Conservation (phyloP, 2,329 filamentous ascomycete genomes). For the Penicillium sp. region DNA sequence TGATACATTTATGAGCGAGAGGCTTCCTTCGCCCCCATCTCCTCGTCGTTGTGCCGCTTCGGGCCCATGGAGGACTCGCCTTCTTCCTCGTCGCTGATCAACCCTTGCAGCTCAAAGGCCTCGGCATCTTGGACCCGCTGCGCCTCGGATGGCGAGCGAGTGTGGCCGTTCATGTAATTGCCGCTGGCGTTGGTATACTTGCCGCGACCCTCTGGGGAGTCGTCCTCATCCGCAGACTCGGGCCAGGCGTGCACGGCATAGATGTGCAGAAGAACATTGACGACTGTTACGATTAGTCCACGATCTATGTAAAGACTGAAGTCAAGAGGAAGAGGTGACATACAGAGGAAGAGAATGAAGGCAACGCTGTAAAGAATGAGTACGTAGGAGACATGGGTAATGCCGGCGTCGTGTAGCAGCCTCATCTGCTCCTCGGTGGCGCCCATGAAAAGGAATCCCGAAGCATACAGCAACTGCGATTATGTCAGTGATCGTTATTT, state of each 20-base stretch:
- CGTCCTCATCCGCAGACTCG: slow-evolving; percentile 27
- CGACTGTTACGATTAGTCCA: slow-evolving; percentile 46
- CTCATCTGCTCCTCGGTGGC: slow-evolving; percentile 95
- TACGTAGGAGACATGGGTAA: slow-evolving; percentile 88
- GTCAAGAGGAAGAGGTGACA: slow-evolving; percentile 24
- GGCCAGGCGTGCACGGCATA: slow-evolving; percentile 63
- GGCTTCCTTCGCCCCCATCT: slow-evolving; percentile 15
- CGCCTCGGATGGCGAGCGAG: slow-evolving; percentile 33
- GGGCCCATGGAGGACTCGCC: slow-evolving; percentile 34
- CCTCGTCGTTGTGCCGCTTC: slow-evolving; percentile 19
- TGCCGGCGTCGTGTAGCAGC: slow-evolving; percentile 63
- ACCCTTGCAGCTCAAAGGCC: slow-evolving; percentile 85
- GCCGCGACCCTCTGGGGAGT: slow-evolving; percentile 8
- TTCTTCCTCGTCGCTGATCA: slow-evolving; percentile 84
- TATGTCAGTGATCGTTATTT: neutral
- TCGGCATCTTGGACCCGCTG: slow-evolving; percentile 69
- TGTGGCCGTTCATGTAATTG: slow-evolving; percentile 41
- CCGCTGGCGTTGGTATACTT: slow-evolving; percentile 16
- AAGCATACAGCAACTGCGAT: slow-evolving; percentile 73
- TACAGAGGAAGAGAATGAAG: slow-evolving; percentile 82
- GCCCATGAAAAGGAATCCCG: slow-evolving; percentile 95
- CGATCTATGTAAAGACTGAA: neutral
- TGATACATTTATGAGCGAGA: neutral
- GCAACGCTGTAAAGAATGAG: slow-evolving; percentile 86
- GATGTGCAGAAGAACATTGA: slow-evolving; percentile 75